These are phyloP conservation scores for Alternaria consortialis DNA, from an alignment of 2,329 filamentous ascomycete genomes.

Conservation along the genomic window DNA sequence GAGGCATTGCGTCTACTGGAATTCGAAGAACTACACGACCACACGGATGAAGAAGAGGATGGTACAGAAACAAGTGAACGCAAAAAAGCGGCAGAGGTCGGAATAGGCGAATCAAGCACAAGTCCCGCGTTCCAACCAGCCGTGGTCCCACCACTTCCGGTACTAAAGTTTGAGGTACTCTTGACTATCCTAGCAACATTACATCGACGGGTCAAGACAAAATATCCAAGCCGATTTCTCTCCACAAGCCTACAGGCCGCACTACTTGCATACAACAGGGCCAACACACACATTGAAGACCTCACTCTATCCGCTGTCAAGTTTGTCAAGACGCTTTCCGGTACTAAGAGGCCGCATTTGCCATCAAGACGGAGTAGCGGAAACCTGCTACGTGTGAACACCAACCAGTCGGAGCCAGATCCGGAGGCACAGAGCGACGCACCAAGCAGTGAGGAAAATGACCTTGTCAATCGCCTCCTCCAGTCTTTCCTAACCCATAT, in stretches of 20 bases:
- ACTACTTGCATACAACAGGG: slow-evolving; percentile 69
- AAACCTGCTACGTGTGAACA: slow-evolving; percentile 51
- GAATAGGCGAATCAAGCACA: slow-evolving; percentile 44
- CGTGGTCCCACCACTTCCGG: slow-evolving; percentile 51
- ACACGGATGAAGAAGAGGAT: slow-evolving; percentile 59
- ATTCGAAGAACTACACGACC: slow-evolving; percentile 60
- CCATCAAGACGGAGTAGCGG: slow-evolving; percentile 66
- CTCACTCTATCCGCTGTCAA: slow-evolving; percentile 75
- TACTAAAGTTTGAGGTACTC: slow-evolving; percentile 71
- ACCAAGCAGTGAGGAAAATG: slow-evolving; percentile 63
- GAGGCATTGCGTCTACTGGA: slow-evolving; percentile 72
- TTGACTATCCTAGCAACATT: slow-evolving; percentile 76
- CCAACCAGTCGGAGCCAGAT: slow-evolving; percentile 57
- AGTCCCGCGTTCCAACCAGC: slow-evolving; percentile 36
- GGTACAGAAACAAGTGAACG: slow-evolving; percentile 29
- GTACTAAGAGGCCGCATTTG: slow-evolving; percentile 70
- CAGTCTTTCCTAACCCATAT: slow-evolving; percentile 82
- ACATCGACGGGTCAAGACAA: slow-evolving; percentile 78
- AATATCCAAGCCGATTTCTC: slow-evolving; percentile 79
- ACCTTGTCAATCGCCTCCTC: slow-evolving; percentile 70
- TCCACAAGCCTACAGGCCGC: slow-evolving; percentile 79
- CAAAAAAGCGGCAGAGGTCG: slow-evolving; percentile 34
- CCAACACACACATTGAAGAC: slow-evolving; percentile 65
- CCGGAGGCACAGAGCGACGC: slow-evolving; percentile 63
- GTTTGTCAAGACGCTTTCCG: slow-evolving; percentile 73